Base-by-base conservation (phyloP, 2,329 filamentous ascomycete species). In the Xylaria sp. region DNA sequence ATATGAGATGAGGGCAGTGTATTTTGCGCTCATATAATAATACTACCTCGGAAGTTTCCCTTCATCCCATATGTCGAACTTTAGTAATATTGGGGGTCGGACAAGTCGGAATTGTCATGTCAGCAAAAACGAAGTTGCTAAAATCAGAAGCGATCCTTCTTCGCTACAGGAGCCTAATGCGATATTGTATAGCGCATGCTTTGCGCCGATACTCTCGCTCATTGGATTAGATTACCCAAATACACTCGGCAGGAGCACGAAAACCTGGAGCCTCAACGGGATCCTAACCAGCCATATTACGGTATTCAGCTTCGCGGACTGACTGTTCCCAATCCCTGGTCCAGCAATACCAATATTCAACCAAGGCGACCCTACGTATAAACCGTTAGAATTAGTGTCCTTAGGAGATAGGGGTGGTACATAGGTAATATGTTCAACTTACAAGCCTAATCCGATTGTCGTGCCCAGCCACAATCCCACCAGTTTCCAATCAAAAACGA, bases 391-490 rank as follows among this genome's bases (percentile, higher is more conserved):
- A 50, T 20, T 15, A 36, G 70, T 60, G 67, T 8, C 36, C 15
- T 39, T 4, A n/a, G 18, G 10, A n/a, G 15, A n/a, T 5, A 20
- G 48, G 12, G 50, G 34, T 10, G 50, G 34, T 10, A 25, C 12
- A n/a, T 23, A 28, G 34, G 34, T 10, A 9, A 15, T 52, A 13
- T 13, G 30, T 59, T 50, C 8, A 50, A 83, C 85, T 82, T 78
- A 87, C 84, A 91, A 79, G 5, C 84, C 80, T 15, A 97, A 81
- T 1, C 92, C 94, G 70, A 97, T 79, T 0, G 90, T 91, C 7
- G 94, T 88, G 23, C 93, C 92, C 13, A 85, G 82, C 95, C 95
- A 98, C 20, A 98, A 82, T 0, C 95, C 95, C 64, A 88, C 84
- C 43, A 98, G 82, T 55, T 89, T 88, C 93, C 92, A 97, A 23